These are phyloP conservation scores for Populus simonii DNA, from an alignment of 345 rosid genomes.

Conservation along the genomic window DNA sequence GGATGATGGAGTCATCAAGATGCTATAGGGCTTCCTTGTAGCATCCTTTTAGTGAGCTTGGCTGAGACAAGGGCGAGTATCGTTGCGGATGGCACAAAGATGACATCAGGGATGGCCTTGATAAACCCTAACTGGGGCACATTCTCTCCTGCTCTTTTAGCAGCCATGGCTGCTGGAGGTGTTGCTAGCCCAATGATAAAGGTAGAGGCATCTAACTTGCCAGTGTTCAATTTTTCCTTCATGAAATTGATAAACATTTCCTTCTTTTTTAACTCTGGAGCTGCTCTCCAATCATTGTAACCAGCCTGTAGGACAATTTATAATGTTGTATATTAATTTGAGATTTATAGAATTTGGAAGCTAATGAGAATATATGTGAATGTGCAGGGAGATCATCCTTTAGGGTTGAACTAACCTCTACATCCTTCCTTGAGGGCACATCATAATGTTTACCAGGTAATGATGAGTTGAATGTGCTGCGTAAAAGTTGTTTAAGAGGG, in stretches of 20 bases:
- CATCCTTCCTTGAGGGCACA: conserved; percentile 42
- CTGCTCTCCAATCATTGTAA: conserved; percentile 38
- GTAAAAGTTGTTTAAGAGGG: background rate
- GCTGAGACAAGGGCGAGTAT: conserved; percentile 57
- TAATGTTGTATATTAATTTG: background rate
- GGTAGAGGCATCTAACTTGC: conserved; percentile 56
- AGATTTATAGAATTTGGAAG: too few relatives aligned
- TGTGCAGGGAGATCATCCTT: background rate
- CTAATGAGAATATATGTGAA: background rate
- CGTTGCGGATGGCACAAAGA: conserved; percentile 68
- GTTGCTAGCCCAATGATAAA: conserved; percentile 56
- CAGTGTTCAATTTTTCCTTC: conserved; percentile 35
- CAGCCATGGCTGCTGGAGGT: conserved; percentile 87
- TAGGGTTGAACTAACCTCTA: conserved; percentile 42
- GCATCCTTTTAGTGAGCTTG: conserved; percentile 65
- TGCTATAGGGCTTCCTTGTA: conserved; percentile 19
- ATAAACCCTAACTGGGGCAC: conserved; percentile 61
- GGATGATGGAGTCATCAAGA: background rate
- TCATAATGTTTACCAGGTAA: conserved; percentile 89
- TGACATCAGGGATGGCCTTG: conserved; percentile 70
- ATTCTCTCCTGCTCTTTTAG: conserved; percentile 79
- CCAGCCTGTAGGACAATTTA: conserved; percentile 32
- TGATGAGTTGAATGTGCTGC: conserved; percentile 75
- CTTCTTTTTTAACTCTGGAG: conserved; percentile 29
- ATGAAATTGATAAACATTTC: conserved; percentile 45